A percentile compares a stretch with the other conserved stretches of the same genome.
Conservation (phyloP, 2,329 filamentous ascomycete species). For the Celoporthe dispersa region DNA sequence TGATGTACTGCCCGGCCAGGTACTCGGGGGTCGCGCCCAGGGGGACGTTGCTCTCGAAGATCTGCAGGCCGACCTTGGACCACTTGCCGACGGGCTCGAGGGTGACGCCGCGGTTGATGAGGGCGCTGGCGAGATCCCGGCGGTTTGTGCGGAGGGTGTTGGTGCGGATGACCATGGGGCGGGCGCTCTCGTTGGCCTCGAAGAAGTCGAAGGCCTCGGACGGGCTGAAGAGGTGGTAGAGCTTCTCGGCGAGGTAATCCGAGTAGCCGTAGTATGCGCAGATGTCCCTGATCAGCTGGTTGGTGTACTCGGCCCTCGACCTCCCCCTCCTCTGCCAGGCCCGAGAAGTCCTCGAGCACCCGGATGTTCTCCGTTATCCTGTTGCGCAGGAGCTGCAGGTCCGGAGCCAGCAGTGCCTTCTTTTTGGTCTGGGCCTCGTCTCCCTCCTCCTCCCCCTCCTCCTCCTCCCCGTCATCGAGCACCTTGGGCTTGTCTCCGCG, state of each 20-base stretch:
- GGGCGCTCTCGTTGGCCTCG: slow-evolving; percentile 94
- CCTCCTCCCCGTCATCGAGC: slow-evolving; percentile 41
- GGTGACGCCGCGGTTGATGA: slow-evolving; percentile 95
- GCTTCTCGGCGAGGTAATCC: slow-evolving; percentile 91
- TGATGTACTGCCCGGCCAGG: slow-evolving; percentile 94
- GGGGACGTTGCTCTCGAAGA: slow-evolving; percentile 86
- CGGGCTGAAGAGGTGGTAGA: slow-evolving; percentile 89
- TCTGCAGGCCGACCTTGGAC: slow-evolving; percentile 96
- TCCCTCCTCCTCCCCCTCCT: slow-evolving; percentile 47
- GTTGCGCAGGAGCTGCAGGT: slow-evolving; percentile 84
- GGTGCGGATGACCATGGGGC: slow-evolving; percentile 93
- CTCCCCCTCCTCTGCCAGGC: slow-evolving; percentile 78
- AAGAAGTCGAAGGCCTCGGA: slow-evolving; percentile 97
- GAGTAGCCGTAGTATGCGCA: slow-evolving; percentile 98
- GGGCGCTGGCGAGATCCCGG: slow-evolving; percentile 83
- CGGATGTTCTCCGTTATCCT: slow-evolving; percentile 93
- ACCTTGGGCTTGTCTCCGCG: slow-evolving; percentile 54
- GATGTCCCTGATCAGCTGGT: slow-evolving; percentile 86
- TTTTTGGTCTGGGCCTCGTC: slow-evolving; percentile 37
- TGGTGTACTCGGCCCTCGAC: slow-evolving; percentile 85
- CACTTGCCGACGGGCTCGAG: slow-evolving; percentile 97
- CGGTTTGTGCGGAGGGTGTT: slow-evolving; percentile 85
- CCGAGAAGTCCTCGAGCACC: slow-evolving; percentile 85
- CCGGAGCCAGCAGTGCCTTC: slow-evolving; percentile 72
- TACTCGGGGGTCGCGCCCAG: slow-evolving; percentile 97